Percentiles rank a stretch among this genome's conserved stretches.
These are phyloP conservation scores for Didymella keratinophila DNA, from an alignment of 2,329 filamentous ascomycete species.

Conservation along the genomic window DNA sequence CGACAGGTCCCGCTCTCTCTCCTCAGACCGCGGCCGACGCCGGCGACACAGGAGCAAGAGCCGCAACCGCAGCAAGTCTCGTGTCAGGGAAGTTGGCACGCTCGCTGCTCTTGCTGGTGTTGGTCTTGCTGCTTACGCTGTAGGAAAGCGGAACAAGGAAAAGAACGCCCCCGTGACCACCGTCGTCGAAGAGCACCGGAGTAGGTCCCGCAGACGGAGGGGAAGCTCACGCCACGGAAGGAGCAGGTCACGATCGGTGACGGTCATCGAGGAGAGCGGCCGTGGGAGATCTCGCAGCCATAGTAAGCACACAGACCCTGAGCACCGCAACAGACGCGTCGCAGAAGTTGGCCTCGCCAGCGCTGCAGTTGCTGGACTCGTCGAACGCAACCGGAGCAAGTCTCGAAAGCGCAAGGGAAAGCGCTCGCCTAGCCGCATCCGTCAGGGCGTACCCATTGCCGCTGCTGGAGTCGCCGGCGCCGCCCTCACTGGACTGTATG, in stretches of 20 bases:
- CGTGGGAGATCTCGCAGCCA: constrained; percentile 53
- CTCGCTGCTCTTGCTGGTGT: constrained; percentile 68
- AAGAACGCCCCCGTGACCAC: constrained; percentile 52
- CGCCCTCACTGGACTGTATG: constrained; percentile 68
- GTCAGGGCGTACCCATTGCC: constrained; percentile 66
- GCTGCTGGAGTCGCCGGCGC: constrained; percentile 68
- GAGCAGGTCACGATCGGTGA: constrained; percentile 48
- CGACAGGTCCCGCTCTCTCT: constrained; percentile 55
- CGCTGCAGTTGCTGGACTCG: constrained; percentile 68
- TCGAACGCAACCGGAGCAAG: constrained; percentile 64
- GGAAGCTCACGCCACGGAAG: constrained; percentile 27
- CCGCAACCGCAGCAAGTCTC: constrained; percentile 48
- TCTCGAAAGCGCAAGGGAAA: constrained; percentile 62
- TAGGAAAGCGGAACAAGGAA: constrained; percentile 57
- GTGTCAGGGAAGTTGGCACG: constrained; percentile 63
- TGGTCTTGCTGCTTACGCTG: constrained; percentile 65
- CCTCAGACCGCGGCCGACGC: constrained; percentile 39
- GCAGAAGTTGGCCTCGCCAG: constrained; percentile 69
- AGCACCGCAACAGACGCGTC: constrained; percentile 65
- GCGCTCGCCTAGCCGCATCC: constrained; percentile 63
- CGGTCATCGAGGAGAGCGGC: constrained; percentile 35
- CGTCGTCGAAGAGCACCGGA: constrained; percentile 57
- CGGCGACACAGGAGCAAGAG: constrained; percentile 37
- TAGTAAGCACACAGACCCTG: constrained; percentile 53
- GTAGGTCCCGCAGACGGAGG: constrained; percentile 55